phyloP scores from a whole-genome alignment of 208 protist genomes.

The Sergeia podlipaevii region DNA sequence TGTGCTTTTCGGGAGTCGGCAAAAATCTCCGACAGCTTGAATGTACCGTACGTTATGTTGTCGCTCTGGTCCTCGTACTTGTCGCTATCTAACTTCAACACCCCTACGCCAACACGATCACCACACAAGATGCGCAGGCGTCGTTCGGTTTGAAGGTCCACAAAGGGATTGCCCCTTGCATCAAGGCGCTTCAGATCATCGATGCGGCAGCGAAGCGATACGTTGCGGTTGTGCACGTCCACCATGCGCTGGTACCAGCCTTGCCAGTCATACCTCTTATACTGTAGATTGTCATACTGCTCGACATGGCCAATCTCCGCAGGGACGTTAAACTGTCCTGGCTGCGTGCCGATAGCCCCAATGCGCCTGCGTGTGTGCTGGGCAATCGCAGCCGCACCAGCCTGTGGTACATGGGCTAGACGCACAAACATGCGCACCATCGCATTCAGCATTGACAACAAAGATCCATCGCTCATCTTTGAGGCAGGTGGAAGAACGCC shows the following conservation, averaged over 20 bases:
- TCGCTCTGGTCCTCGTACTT: slow-evolving; percentile 88
- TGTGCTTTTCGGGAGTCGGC: slow-evolving; percentile 86
- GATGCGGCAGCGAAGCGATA: slow-evolving; percentile 76
- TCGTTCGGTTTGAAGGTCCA: slow-evolving; percentile 81
- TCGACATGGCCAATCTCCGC: slow-evolving; percentile 83
- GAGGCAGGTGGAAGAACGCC: slow-evolving; percentile 38
- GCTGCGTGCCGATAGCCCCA: slow-evolving; percentile 51
- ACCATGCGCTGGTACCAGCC: slow-evolving; percentile 90
- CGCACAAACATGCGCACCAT: slow-evolving; percentile 81
- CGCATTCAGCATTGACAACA: slow-evolving; percentile 21
- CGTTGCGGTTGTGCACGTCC: slow-evolving; percentile 89
- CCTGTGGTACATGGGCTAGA: slow-evolving; percentile 77
- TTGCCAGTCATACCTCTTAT: slow-evolving; percentile 90
- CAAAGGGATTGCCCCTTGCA: slow-evolving; percentile 62
- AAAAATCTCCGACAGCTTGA: slow-evolving; percentile 81
- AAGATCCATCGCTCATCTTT: not conserved
- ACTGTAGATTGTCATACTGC: slow-evolving; percentile 87
- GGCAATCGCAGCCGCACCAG: slow-evolving; percentile 70
- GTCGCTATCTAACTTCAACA: slow-evolving; percentile 87
- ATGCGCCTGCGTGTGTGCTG: slow-evolving; percentile 77
- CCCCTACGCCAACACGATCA: slow-evolving; percentile 80
- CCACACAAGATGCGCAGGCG: slow-evolving; percentile 76
- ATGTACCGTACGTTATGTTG: slow-evolving; percentile 75
- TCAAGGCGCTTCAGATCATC: slow-evolving; percentile 81
- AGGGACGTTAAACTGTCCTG: slow-evolving; percentile 73